Evolutionary conservation across 306 rosid genomes (phyloP).

Genomic region (Casuarina cunninghamiana): DNA sequence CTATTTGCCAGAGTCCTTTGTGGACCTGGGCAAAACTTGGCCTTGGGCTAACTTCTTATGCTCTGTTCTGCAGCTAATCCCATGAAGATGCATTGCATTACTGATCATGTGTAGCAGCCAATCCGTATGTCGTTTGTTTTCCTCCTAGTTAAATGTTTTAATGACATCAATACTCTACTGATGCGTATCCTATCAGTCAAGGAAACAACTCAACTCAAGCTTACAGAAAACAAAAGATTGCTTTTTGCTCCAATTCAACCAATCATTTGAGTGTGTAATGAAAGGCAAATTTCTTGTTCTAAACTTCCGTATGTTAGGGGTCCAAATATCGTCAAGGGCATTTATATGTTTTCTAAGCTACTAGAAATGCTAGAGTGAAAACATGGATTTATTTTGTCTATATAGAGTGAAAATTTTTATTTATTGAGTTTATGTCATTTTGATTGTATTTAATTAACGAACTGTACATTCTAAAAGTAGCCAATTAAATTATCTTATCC

Average conservation of each 20-base stretch:
- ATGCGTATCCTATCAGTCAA: slow-evolving; percentile 43
- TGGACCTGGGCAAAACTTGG: neutral
- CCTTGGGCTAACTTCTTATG: neutral
- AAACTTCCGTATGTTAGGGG: slow-evolving; percentile 1
- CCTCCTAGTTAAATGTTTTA: slow-evolving; percentile 59
- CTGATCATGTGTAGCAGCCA: slow-evolving; percentile 7
- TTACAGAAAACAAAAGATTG: slow-evolving; percentile 41
- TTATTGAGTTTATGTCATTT: neutral
- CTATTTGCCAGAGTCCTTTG: neutral
- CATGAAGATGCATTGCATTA: neutral
- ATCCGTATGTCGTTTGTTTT: slow-evolving; percentile 10
- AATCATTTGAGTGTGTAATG: slow-evolving; percentile 70
- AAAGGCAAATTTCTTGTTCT: slow-evolving; percentile 47
- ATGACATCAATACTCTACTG: slow-evolving; percentile 61
- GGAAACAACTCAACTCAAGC: slow-evolving; percentile 37
- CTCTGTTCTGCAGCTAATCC: slow-evolving; percentile 1
- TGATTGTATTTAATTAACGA: neutral
- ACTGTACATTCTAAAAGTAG: too few species aligned
- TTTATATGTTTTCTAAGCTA: slow-evolving; percentile 15
- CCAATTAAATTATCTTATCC: slow-evolving; percentile 18
- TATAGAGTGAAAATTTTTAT: neutral
- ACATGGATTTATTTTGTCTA: neutral
- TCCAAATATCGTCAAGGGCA: slow-evolving; percentile 14
- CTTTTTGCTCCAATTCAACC: slow-evolving; percentile 75
- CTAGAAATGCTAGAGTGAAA: neutral